These are phyloP conservation scores for Borovskyia barvae DNA, from an alignment of 208 protist species.

Conservation along the genomic window DNA sequence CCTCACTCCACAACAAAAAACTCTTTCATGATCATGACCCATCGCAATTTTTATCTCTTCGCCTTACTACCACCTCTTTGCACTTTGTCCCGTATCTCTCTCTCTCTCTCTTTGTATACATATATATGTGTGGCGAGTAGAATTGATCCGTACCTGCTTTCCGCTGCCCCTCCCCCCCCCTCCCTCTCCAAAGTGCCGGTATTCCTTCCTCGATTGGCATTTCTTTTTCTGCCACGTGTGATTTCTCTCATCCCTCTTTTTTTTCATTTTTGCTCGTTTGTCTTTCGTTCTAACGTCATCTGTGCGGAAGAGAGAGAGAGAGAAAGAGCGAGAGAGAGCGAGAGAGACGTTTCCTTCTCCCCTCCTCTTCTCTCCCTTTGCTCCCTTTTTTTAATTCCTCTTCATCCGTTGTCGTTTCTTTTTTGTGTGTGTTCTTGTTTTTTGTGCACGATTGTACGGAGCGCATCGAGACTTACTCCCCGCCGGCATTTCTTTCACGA, in stretches of 20 bases:
- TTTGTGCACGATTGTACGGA: too few relatives aligned
- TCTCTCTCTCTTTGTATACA: neutral
- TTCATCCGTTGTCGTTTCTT: neutral
- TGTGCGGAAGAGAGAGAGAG: neutral
- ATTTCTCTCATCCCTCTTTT: constrained; percentile 1
- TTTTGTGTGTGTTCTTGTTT: neutral
- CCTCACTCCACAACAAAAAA: too few relatives aligned
- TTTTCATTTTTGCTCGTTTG: constrained; percentile 6
- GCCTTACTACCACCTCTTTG: neutral
- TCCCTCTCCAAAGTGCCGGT: too few relatives aligned
- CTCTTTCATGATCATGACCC: too few relatives aligned
- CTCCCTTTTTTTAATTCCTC: neutral
- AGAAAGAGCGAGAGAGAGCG: neutral
- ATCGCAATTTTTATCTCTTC: neutral
- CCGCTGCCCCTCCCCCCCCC: too few relatives aligned
- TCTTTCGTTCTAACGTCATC: too few relatives aligned
- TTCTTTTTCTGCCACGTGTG: too few relatives aligned
- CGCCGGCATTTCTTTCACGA: too few relatives aligned
- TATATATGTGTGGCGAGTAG: too few relatives aligned
- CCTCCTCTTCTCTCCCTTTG: neutral
- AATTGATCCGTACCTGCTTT: too few relatives aligned
- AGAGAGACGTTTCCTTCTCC: neutral
- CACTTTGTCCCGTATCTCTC: neutral
- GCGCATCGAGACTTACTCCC: too few relatives aligned
- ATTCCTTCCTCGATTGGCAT: too few relatives aligned